Percentiles rank a stretch among this genome's conserved stretches.
These are phyloP conservation scores for Hygrophoropsis aurantiaca DNA, from an alignment of 768 basidiomycete genomes.

Conservation along the genomic window DNA sequence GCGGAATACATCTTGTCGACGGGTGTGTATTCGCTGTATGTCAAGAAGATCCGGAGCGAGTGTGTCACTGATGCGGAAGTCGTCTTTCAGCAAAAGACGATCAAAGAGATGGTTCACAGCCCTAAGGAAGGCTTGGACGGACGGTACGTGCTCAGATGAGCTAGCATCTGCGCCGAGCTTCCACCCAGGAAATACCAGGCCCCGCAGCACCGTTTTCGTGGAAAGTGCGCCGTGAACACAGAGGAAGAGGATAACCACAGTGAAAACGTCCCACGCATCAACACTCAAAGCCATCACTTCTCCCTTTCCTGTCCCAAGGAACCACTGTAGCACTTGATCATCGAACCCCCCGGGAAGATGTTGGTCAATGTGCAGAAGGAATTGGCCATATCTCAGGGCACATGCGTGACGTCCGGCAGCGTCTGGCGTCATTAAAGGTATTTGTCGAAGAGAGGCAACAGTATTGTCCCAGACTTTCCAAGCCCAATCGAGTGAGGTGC, in stretches of 20 bases:
- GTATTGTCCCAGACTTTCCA: slow-evolving; percentile 86
- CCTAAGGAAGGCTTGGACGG: slow-evolving; percentile 52
- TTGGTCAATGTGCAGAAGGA: slow-evolving; percentile 72
- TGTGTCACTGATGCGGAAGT: slow-evolving; percentile 37
- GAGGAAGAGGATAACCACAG: slow-evolving; percentile 61
- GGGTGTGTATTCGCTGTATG: slow-evolving; percentile 66
- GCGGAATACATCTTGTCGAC: slow-evolving; percentile 65
- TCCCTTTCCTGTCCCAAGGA: slow-evolving; percentile 62
- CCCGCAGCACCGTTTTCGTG: slow-evolving; percentile 70
- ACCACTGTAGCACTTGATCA: slow-evolving; percentile 69
- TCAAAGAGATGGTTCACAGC: slow-evolving; percentile 66
- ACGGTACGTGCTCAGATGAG: slow-evolving; percentile 34
- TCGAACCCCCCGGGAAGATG: slow-evolving; percentile 77
- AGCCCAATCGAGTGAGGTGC: slow-evolving; percentile 70
- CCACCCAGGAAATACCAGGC: slow-evolving; percentile 83
- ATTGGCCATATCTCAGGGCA: slow-evolving; percentile 66
- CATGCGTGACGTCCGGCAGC: slow-evolving; percentile 45
- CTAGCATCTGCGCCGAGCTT: slow-evolving; percentile 46
- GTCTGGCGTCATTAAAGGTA: slow-evolving; percentile 56
- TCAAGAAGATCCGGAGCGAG: slow-evolving; percentile 57
- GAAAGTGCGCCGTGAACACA: slow-evolving; percentile 66
- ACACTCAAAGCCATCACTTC: slow-evolving; percentile 58
- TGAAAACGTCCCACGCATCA: slow-evolving; percentile 69
- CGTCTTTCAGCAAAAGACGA: slow-evolving; percentile 55
- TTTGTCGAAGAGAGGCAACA: slow-evolving; percentile 69